phyloP scores from a whole-genome alignment of 2,329 filamentous ascomycete genomes.

The Pezicula carpinea region DNA sequence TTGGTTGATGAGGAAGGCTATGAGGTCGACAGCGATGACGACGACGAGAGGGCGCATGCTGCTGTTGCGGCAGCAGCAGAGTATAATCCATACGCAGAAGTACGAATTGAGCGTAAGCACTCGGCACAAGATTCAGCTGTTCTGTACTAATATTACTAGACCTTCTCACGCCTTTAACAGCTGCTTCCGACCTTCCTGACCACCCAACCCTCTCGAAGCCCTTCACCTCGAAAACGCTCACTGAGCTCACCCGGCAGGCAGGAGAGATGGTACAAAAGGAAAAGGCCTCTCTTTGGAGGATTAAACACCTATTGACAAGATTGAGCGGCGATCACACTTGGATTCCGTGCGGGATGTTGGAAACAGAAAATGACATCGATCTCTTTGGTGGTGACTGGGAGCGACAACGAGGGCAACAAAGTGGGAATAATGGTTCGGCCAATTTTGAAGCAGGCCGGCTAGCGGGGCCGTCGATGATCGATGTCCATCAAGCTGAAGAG shows the following conservation, averaged over 20 bases:
- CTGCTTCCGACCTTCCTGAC: slow-evolving; percentile 67
- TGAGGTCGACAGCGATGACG: slow-evolving; percentile 68
- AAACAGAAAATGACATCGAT: slow-evolving; percentile 50
- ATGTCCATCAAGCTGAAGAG: slow-evolving; percentile 3
- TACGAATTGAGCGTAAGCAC: slow-evolving; percentile 64
- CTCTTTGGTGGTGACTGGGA: slow-evolving; percentile 37
- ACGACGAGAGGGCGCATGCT: slow-evolving; percentile 57
- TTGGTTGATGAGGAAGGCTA: slow-evolving; percentile 75
- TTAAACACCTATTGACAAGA: slow-evolving; percentile 68
- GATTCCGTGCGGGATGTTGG: slow-evolving; percentile 56
- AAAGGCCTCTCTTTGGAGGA: slow-evolving; percentile 65
- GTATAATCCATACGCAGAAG: slow-evolving; percentile 68
- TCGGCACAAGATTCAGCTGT: not conserved
- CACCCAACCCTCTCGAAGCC: slow-evolving; percentile 72
- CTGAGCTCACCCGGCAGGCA: slow-evolving; percentile 65
- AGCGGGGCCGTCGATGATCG: too few species aligned
- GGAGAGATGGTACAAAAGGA: slow-evolving; percentile 71
- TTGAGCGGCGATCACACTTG: slow-evolving; percentile 71
- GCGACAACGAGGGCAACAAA: slow-evolving; percentile 12
- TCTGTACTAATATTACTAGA: slow-evolving; percentile 42
- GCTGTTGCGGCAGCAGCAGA: slow-evolving; percentile 60
- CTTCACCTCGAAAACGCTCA: slow-evolving; percentile 69
- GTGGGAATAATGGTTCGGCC: slow-evolving; percentile 12
- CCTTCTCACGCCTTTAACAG: slow-evolving; percentile 69
- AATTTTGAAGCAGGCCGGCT: slow-evolving; percentile 5